Conservation (phyloP, 2,329 filamentous ascomycete species). For the Fusarium mundagurra region DNA sequence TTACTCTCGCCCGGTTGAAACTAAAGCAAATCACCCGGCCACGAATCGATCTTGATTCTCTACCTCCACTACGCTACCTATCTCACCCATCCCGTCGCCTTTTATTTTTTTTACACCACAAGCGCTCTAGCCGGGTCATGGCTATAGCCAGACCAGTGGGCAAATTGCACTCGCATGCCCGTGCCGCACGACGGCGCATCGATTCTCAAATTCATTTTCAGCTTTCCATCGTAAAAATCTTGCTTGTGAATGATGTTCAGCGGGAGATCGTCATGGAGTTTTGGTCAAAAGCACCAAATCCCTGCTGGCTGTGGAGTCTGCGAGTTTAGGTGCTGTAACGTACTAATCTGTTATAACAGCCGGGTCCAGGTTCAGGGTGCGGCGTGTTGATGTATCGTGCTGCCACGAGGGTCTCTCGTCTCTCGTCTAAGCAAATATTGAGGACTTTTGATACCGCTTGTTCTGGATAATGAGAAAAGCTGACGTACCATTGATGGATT, state of each 20-base stretch:
- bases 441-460: neutral
- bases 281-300: conserved; percentile 1
- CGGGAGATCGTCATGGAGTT: conserved; percentile 39
- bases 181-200: conserved; percentile 5
- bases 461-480: neutral
- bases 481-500: neutral
- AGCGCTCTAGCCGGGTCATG: conserved; percentile 9
- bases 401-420: neutral
- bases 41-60: conserved; percentile 23
- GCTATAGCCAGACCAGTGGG: neutral
- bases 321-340: neutral
- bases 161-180: neutral
- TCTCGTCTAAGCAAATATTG: neutral
- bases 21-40: neutral
- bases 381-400: neutral
- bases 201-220: neutral
- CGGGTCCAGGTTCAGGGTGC: neutral
- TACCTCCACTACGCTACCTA: conserved; percentile 19
- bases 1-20: neutral
- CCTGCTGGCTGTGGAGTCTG: conserved; percentile 13
- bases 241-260: conserved; percentile 8
- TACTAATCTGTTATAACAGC: neutral
- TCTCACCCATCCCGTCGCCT: neutral
- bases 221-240: neutral
- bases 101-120: neutral